Evolutionary conservation across 306 rosid species (phyloP), one percentile per base, ranked within the genome.

Genomic region (Dicorynia guianensis): DNA sequence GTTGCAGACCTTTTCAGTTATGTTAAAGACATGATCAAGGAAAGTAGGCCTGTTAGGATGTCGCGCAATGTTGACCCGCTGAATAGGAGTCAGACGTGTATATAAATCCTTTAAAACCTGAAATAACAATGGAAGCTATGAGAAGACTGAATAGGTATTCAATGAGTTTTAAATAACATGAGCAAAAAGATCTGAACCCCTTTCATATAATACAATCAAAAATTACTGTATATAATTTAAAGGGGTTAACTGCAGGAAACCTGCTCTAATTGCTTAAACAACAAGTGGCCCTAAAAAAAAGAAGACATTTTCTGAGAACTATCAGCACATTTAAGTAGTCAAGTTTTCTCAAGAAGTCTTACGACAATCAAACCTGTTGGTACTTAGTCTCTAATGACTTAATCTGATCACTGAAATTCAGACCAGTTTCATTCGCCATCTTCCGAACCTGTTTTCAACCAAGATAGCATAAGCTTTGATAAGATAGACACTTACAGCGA

Each of bases 11-110:
- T 83, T 95, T 20, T 95, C 99, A 65, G 99, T 95, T 57, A 95
- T 95, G 90, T 71, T 92, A 61, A 87, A 92, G 60, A 95, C 70
- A 7, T 95, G 99, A 80, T 95, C 99, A 54, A 95, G 97, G 87
- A 82, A 90, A 71, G 99, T 92, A 15, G 99, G 99, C 87, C 99
- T 82, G 92, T 92, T 87, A 73, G 98, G 99, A 86, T 95, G 99
- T 50, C 99, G 85, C 34, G 98, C 99, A 65, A 95, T 86, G 76
- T 68, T 47, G 84, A 92, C 88, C 19, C 97, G 91, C 79, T 95
- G 97, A 75, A 87, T 87, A 59, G 99, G 99, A 75, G 93, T 82
- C 72, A 92, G 83, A 83, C 69, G 89, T 0, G 83, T 82, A 65
- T 90, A 90, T 56, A 95, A 82, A 80, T 85, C 89, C 89, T 81